A percentile compares a stretch with the other conserved stretches of the same genome.
These are phyloP conservation scores for Vigna unguiculata DNA, from an alignment of 306 rosid genomes.

Conservation along the genomic window DNA sequence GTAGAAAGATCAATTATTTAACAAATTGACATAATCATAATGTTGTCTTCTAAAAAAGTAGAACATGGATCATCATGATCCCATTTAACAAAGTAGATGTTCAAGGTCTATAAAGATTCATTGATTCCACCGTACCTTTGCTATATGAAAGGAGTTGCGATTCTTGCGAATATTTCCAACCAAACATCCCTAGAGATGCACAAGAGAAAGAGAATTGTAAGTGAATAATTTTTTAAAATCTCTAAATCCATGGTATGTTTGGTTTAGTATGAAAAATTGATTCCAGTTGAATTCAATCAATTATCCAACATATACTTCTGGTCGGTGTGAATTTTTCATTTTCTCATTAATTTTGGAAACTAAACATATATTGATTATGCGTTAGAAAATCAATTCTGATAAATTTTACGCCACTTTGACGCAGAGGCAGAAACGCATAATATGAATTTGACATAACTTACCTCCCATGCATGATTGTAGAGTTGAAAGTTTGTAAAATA, in stretches of 20 bases:
- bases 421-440: too few relatives aligned
- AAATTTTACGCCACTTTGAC: too few relatives aligned
- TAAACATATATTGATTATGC: too few relatives aligned
- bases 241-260: too few relatives aligned
- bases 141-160: background rate
- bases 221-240: too few relatives aligned
- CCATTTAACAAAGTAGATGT: too few relatives aligned
- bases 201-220: background rate
- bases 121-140: conserved; percentile 18
- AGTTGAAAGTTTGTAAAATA: background rate
- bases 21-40: background rate
- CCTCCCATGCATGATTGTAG: background rate
- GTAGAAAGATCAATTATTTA: background rate
- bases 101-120: background rate
- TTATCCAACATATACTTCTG: too few relatives aligned
- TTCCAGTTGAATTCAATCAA: too few relatives aligned
- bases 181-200: conserved; percentile 38
- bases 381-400: too few relatives aligned
- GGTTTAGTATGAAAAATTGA: too few relatives aligned
- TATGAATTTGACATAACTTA: background rate
- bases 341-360: too few relatives aligned
- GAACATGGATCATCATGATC: background rate
- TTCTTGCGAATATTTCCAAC: background rate
- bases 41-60: background rate
- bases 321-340: too few relatives aligned